Conservation (phyloP, 768 basidiomycete species). For the Lentinula sp. region DNA sequence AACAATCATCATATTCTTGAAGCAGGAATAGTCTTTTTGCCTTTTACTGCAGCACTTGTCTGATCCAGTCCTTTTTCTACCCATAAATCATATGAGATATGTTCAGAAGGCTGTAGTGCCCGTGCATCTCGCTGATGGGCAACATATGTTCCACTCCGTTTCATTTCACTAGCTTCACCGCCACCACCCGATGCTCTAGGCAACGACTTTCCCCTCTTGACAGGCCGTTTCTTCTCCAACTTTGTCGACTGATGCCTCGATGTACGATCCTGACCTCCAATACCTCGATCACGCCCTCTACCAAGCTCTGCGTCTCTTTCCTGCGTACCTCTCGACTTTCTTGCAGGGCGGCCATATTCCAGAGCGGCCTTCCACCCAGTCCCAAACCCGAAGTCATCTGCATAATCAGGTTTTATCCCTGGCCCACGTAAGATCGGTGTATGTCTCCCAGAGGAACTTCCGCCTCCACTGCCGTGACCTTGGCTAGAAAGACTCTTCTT, state of each 20-base stretch:
- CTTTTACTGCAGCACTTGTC: conserved; percentile 1
- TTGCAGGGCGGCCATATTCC: not conserved
- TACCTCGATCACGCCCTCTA: not conserved
- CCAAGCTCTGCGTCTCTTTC: not conserved
- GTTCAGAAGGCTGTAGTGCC: not conserved
- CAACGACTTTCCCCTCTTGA: not conserved
- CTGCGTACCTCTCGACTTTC: not conserved
- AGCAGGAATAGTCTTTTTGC: not conserved
- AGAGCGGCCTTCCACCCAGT: not conserved
- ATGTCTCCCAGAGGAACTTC: not conserved
- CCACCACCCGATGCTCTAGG: not conserved
- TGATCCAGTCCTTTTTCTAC: conserved; percentile 3
- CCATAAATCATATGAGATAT: conserved; percentile 2
- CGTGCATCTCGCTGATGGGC: not conserved
- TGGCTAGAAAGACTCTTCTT: conserved; percentile 1
- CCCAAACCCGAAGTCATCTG: conserved; percentile 2
- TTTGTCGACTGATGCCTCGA: not conserved
- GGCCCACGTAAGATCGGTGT: not conserved
- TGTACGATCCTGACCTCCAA: not conserved
- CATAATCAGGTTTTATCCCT: not conserved
- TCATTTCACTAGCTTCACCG: not conserved
- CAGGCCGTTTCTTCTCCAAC: not conserved
- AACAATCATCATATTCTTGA: not conserved
- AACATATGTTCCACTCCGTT: not conserved
- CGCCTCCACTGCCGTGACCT: not conserved